These are phyloP conservation scores for Gnomoniopsis smithogilvyi DNA, from an alignment of 2,329 filamentous ascomycete genomes.

Conservation along the genomic window DNA sequence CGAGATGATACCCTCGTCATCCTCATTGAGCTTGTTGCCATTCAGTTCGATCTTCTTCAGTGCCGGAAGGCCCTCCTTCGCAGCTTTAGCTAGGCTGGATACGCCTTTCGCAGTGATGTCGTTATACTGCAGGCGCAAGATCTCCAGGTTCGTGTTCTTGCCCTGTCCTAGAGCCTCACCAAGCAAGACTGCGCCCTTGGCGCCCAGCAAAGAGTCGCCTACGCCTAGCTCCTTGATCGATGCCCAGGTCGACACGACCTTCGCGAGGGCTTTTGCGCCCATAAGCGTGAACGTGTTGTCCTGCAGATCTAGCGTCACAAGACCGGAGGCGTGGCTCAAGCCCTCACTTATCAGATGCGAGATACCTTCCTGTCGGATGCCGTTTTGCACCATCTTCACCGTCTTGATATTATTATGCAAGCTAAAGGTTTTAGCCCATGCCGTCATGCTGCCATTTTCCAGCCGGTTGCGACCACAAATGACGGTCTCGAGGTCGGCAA, in stretches of 20 bases:
- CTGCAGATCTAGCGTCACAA: conserved; percentile 84
- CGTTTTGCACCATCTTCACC: conserved; percentile 98
- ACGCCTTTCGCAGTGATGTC: conserved; percentile 80
- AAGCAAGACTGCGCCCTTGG: conserved; percentile 72
- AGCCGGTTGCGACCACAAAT: conserved; percentile 94
- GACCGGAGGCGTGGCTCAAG: conserved; percentile 63
- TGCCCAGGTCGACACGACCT: conserved; percentile 71
- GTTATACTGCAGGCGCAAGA: conserved; percentile 86
- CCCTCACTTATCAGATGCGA: conserved; percentile 76
- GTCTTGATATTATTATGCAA: conserved; percentile 78
- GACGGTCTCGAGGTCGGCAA: conserved; percentile 89
- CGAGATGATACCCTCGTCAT: conserved; percentile 67
- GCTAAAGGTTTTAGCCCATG: conserved; percentile 85
- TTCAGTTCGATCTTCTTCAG: conserved; percentile 89
- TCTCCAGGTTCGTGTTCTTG: conserved; percentile 75
- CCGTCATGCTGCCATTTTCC: conserved; percentile 93
- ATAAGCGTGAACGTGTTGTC: conserved; percentile 93
- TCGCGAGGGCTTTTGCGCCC: conserved; percentile 75
- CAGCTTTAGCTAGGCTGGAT: conserved; percentile 66
- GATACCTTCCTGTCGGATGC: conserved; percentile 92
- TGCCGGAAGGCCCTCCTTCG: conserved; percentile 65
- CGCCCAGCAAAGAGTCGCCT: conserved; percentile 80
- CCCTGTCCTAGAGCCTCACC: conserved; percentile 71
- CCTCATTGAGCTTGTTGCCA: conserved; percentile 90
- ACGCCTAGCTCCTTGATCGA: conserved; percentile 79